Percentiles rank a stretch among this genome's conserved stretches.
Evolutionary conservation across 495 filamentous ascomycete genomes (phyloP).

Genomic region (Darksidea phi): DNA sequence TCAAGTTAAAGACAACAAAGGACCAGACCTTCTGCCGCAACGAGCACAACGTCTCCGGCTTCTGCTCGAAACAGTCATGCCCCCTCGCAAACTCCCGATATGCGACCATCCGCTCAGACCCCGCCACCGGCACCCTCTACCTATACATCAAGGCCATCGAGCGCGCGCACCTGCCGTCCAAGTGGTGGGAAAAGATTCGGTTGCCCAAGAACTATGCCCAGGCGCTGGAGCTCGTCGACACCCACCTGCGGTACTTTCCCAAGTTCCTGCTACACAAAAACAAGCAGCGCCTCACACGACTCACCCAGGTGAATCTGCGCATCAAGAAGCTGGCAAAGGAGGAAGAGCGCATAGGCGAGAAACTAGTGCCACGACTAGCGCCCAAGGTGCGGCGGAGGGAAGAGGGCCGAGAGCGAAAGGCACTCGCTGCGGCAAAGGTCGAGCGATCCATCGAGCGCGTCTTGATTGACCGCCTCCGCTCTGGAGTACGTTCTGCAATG

Average conservation of each 20-base stretch:
- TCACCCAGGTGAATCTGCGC: conserved; percentile 89
- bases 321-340: conserved; percentile 81
- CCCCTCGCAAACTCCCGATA: conserved; percentile 95
- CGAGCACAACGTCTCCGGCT: conserved; percentile 91
- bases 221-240: conserved; percentile 84
- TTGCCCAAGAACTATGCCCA: conserved; percentile 86
- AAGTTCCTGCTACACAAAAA: conserved; percentile 95
- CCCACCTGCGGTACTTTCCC: conserved; percentile 89
- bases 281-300: conserved; percentile 91
- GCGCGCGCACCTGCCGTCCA: conserved; percentile 83
- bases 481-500: conserved; percentile 49
- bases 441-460: conserved; percentile 96
- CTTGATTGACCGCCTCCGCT: conserved; percentile 83
- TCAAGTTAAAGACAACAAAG: conserved; percentile 96
- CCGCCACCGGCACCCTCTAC: conserved; percentile 79
- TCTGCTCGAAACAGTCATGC: conserved; percentile 93
- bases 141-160: conserved; percentile 87
- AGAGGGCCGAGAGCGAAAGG: conserved; percentile 89
- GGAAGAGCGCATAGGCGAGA: conserved; percentile 87
- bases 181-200: conserved; percentile 93
- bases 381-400: conserved; percentile 89
- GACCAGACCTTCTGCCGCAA: conserved; percentile 81
- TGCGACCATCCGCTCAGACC: conserved; percentile 84
- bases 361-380: conserved; percentile 82
- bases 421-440: conserved; percentile 88